Percentiles rank a stretch among this genome's conserved stretches.
Evolutionary conservation across 1,139 yeast genomes (phyloP).

Genomic region (Suhomyces wounanorum): DNA sequence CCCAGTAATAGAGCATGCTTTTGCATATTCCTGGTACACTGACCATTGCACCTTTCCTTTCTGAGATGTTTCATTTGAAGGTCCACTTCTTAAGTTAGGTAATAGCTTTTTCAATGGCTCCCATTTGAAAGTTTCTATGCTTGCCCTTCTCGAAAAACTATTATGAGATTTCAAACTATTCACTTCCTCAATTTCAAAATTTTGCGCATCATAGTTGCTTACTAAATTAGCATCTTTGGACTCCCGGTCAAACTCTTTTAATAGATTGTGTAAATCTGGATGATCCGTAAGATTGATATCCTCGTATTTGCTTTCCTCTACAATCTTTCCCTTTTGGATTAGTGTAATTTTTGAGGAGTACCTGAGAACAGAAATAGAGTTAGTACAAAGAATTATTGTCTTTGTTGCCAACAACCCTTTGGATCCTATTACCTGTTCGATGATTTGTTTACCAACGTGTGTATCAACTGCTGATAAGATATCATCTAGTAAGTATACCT

Average conservation of each 20-base stretch:
- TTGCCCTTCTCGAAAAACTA: conserved; percentile 24
- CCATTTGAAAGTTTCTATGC: conserved; percentile 36
- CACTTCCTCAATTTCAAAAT: background rate
- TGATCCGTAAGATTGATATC: conserved; percentile 19
- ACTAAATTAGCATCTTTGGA: background rate
- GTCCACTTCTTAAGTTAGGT: conserved; percentile 29
- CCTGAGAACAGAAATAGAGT: conserved; percentile 37
- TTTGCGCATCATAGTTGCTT: background rate
- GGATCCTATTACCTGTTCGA: conserved; percentile 33
- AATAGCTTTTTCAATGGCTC: conserved; percentile 31
- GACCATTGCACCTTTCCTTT: conserved; percentile 31
- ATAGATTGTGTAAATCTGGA: conserved; percentile 29
- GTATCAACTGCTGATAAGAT: conserved; percentile 93
- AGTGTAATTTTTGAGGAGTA: conserved; percentile 33
- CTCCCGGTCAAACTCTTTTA: conserved; percentile 26
- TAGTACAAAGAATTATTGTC: conserved; percentile 41
- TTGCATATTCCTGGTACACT: conserved; percentile 26
- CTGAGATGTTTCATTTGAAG: conserved; percentile 27
- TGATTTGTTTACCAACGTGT: conserved; percentile 69
- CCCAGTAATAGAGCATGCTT: conserved; percentile 29
- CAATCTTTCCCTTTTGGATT: conserved; percentile 29
- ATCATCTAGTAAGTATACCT: conserved; percentile 85
- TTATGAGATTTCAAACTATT: background rate
- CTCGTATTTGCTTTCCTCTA: conserved; percentile 24
- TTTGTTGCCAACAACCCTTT: conserved; percentile 34